Conservation (phyloP, 1,284 basidiomycete species). For the Cryptococcus jaspeensis region DNA sequence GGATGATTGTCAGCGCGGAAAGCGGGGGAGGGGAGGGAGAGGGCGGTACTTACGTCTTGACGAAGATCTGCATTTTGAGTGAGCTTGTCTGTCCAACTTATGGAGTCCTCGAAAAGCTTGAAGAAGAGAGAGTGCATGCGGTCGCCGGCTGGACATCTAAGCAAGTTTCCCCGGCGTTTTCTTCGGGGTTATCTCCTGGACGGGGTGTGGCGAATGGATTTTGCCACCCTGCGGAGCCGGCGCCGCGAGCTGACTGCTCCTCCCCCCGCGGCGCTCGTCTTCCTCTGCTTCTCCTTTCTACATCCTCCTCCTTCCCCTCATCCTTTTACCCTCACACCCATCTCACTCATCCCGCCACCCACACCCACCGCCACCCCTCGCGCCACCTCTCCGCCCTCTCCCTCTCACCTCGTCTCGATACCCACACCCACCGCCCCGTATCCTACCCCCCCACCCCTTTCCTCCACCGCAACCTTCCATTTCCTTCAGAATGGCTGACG, state of each 20-base stretch:
- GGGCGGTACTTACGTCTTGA: constrained; percentile 71
- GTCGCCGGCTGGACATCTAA: no score
- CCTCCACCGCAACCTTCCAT: no score
- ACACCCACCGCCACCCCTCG: not conserved
- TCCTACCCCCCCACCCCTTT: not conserved
- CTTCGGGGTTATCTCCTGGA: no score
- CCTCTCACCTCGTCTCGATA: not conserved
- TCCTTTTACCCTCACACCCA: not conserved
- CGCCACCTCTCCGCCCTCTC: not conserved
- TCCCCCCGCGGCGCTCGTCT: no score
- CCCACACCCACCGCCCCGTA: not conserved
- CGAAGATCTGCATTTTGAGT: constrained; percentile 79
- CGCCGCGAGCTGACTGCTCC: no score
- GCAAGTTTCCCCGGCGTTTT: no score
- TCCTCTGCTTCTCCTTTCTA: no score
- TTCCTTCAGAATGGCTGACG: no score
- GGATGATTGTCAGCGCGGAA: not conserved
- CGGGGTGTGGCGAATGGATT: no score
- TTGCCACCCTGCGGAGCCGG: no score
- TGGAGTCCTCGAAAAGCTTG: constrained; percentile 39
- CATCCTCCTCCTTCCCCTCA: not conserved
- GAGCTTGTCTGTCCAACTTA: constrained; percentile 33
- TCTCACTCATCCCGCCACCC: not conserved
- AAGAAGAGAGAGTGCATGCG: constrained; percentile 15
- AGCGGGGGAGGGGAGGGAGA: not conserved